A percentile compares a stretch with the other conserved stretches of the same genome.
phyloP scores from a whole-genome alignment of 2,329 filamentous ascomycete genomes.

The Mycosphaerella arachidis region DNA sequence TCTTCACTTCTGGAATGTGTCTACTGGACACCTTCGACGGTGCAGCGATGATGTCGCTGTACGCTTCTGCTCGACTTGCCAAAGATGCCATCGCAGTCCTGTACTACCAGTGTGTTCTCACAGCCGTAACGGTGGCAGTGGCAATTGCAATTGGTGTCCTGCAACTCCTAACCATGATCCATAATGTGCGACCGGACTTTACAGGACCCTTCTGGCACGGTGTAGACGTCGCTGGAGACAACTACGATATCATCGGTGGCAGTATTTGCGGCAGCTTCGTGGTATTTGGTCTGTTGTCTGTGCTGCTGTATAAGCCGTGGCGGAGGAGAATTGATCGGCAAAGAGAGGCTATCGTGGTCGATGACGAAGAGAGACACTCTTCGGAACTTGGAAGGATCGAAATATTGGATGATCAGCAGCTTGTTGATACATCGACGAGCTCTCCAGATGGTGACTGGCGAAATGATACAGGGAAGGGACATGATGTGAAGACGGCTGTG shows the following conservation, averaged over 20 bases:
- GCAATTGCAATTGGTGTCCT: conserved; percentile 81
- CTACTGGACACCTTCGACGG: conserved; percentile 88
- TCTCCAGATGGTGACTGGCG: neutral
- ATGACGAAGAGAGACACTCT: conserved; percentile 3
- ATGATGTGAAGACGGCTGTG: conserved; percentile 11
- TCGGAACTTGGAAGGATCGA: conserved; percentile 8
- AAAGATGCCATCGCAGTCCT: conserved; percentile 82
- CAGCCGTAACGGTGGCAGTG: conserved; percentile 75
- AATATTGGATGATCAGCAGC: conserved; percentile 9
- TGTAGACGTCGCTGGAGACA: conserved; percentile 67
- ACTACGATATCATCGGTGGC: conserved; percentile 82
- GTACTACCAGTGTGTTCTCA: conserved; percentile 89
- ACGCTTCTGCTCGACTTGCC: conserved; percentile 73
- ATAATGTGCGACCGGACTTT: conserved; percentile 66
- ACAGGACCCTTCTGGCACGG: conserved; percentile 85
- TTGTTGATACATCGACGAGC: conserved; percentile 10
- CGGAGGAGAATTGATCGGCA: conserved; percentile 52
- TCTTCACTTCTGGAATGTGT: conserved; percentile 96
- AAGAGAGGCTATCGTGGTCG: conserved; percentile 1
- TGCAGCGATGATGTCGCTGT: conserved; percentile 90
- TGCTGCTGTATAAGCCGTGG: conserved; percentile 78
- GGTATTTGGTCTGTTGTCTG: conserved; percentile 67
- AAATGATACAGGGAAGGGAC: conserved; percentile 5
- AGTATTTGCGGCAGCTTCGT: conserved; percentile 82
- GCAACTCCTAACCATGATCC: conserved; percentile 73